Conservation (phyloP, 768 basidiomycete species). For the Termitomyces sp. region DNA sequence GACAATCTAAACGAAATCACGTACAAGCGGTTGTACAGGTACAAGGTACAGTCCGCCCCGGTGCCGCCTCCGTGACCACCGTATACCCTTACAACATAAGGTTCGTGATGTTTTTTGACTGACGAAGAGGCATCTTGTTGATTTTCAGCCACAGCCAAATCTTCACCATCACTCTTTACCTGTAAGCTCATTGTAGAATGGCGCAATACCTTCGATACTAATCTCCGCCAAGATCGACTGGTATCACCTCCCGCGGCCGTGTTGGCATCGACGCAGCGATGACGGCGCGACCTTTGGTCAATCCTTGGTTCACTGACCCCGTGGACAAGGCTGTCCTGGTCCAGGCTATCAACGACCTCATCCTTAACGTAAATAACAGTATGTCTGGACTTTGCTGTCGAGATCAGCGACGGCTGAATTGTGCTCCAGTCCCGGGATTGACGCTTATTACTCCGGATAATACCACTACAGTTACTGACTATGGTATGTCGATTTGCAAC, state of each 20-base stretch:
- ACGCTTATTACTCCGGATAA: constrained; percentile 60
- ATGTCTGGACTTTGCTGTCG: constrained; percentile 7
- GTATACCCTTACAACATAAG: constrained; percentile 47
- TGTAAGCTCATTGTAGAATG: constrained; percentile 29
- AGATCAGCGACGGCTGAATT: constrained; percentile 2
- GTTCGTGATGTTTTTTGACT: constrained; percentile 11
- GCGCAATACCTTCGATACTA: background rate
- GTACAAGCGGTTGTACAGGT: constrained; percentile 24
- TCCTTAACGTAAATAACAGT: constrained; percentile 40
- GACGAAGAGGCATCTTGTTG: background rate
- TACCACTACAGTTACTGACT: constrained; percentile 48
- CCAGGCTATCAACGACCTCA: constrained; percentile 45
- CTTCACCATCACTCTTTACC: constrained; percentile 60
- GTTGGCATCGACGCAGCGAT: constrained; percentile 54
- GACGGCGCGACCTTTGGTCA: constrained; percentile 40
- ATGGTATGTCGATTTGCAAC: constrained; percentile 30
- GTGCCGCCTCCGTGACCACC: constrained; percentile 49
- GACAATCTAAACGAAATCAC: background rate
- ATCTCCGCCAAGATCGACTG: constrained; percentile 39
- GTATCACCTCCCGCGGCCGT: constrained; percentile 59
- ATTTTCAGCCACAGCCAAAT: constrained; percentile 32
- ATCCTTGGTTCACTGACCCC: constrained; percentile 59
- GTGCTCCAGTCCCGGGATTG: constrained; percentile 38
- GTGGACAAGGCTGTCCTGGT: constrained; percentile 50
- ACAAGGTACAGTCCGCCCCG: constrained; percentile 63